Evolutionary conservation across 345 rosid genomes (phyloP).

Genomic region (Populus ilicifolia): DNA sequence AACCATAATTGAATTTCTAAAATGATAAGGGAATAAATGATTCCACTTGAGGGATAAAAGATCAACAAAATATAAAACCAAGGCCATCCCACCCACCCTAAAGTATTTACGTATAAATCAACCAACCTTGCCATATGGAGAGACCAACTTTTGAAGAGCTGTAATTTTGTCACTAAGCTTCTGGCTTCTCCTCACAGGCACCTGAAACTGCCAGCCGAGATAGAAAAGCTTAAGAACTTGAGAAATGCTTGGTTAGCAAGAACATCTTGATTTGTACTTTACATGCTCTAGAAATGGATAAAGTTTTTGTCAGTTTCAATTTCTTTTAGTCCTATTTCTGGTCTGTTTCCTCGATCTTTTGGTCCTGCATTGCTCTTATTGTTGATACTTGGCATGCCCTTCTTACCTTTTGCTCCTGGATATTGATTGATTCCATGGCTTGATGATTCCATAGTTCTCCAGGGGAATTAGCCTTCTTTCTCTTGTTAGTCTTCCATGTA

Average conservation of each 20-base stretch:
- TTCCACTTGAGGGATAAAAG: neutral
- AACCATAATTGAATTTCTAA: no score
- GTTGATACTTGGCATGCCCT: no score
- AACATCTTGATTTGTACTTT: neutral
- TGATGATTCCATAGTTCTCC: slow-evolving; percentile 16
- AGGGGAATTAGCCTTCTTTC: slow-evolving; percentile 21
- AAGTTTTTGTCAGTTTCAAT: neutral
- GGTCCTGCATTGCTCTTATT: neutral
- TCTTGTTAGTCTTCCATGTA: slow-evolving; percentile 30
- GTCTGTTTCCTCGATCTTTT: neutral
- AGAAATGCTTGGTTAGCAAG: neutral
- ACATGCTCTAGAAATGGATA: neutral
- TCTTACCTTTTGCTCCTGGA: slow-evolving; percentile 21
- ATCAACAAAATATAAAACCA: neutral
- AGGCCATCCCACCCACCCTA: no score
- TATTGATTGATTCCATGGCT: neutral
- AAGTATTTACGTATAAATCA: no score
- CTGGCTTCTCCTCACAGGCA: slow-evolving; percentile 52
- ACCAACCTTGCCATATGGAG: slow-evolving; percentile 69
- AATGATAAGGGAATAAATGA: neutral
- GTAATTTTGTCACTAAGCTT: slow-evolving; percentile 62
- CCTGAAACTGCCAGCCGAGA: slow-evolving; percentile 19
- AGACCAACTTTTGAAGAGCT: slow-evolving; percentile 63
- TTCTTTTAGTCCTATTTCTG: neutral
- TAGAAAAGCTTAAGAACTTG: neutral